Conservation (phyloP, 2,329 filamentous ascomycete species). For the Diaporthe vexans region DNA sequence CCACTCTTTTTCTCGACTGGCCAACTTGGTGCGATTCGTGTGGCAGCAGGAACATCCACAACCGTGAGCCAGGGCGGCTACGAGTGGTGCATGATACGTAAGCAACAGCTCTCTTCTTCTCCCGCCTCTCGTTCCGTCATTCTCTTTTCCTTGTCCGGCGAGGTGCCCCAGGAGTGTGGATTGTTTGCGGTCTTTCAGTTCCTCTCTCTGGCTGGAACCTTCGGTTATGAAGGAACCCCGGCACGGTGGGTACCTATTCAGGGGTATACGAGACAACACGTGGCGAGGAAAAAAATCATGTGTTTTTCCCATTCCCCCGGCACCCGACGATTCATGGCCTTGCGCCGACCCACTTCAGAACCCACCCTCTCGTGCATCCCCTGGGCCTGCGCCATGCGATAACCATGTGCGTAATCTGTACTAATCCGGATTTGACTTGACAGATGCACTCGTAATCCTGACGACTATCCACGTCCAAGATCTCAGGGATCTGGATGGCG, state of each 20-base stretch:
- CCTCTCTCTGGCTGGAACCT: no score
- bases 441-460: background rate
- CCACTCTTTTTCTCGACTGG: constrained; percentile 3
- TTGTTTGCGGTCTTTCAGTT: no score
- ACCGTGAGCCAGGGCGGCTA: constrained; percentile 39
- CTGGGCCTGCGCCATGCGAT: constrained; percentile 5
- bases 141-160: background rate
- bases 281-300: background rate
- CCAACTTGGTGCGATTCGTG: background rate
- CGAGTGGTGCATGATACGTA: constrained; percentile 1
- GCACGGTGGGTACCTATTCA: no score
- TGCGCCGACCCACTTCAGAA: constrained; percentile 1
- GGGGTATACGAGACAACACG: background rate
- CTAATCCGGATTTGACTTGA: constrained; percentile 1
- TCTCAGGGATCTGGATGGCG: constrained; percentile 45
- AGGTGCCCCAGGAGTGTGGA: background rate
- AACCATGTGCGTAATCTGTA: background rate
- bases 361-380: background rate
- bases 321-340: background rate
- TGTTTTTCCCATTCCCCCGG: background rate
- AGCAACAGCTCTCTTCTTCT: background rate
- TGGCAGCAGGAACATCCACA: constrained; percentile 5
- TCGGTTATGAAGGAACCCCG: no score
- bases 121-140: background rate
- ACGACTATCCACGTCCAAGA: constrained; percentile 46